phyloP scores from a whole-genome alignment of 768 basidiomycete species.

The Auricularia cornea region DNA sequence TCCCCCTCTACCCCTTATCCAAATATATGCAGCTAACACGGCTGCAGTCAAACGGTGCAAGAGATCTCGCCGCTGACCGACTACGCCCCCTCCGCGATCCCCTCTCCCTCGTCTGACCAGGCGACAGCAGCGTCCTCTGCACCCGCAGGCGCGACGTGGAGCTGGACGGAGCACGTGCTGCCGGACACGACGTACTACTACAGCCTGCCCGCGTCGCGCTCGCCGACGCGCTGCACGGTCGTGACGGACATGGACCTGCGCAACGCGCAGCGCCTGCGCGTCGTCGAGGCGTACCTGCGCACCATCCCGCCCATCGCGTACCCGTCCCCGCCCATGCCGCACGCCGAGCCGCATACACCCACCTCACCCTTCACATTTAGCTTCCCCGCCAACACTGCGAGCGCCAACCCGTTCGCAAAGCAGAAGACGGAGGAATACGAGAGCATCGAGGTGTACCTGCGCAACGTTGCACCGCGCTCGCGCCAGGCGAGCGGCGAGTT shows the following conservation, averaged over 20 bases:
- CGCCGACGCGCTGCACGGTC: conserved; percentile 16
- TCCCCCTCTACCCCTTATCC: neutral
- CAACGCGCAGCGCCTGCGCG: conserved; percentile 38
- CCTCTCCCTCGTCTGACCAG: no score
- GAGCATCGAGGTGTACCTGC: neutral
- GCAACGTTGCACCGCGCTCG: neutral
- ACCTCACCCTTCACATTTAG: neutral
- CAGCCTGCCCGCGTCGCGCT: conserved; percentile 47
- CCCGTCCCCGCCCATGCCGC: neutral
- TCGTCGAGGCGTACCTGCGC: conserved; percentile 39
- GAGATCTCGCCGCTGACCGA: neutral
- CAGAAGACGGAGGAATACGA: no score
- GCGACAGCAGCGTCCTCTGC: no score
- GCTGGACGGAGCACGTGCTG: conserved; percentile 66
- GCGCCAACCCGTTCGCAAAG: neutral
- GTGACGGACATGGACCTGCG: conserved; percentile 69
- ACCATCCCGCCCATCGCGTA: neutral
- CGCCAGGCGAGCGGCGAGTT: neutral
- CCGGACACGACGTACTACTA: conserved; percentile 69
- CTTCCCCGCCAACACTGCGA: neutral
- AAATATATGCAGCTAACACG: neutral
- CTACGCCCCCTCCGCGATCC: neutral
- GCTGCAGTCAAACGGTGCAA: neutral
- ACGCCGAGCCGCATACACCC: neutral
- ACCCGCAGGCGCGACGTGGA: neutral